Conservation (phyloP, 2,329 filamentous ascomycete species). For the Ceratocystiopsis brevicomis region DNA sequence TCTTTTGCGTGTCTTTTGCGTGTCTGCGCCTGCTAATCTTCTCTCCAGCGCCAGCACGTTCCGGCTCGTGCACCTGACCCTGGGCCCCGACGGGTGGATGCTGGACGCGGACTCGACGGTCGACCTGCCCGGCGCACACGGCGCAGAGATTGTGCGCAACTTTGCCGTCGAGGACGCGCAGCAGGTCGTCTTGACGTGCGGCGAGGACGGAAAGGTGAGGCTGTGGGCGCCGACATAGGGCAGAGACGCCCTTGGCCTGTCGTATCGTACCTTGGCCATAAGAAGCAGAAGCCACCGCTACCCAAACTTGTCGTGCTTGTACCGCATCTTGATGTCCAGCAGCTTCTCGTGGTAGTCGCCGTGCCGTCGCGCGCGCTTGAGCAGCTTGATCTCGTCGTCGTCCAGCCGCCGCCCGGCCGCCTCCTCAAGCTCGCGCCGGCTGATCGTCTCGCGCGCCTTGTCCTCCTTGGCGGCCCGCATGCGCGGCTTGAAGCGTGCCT, state of each 20-base stretch:
- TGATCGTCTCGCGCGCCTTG: conserved; percentile 71
- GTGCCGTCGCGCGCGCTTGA: conserved; percentile 69
- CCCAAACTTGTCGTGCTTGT: conserved; percentile 74
- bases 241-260: neutral
- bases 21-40: conserved; percentile 1
- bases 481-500: conserved; percentile 79
- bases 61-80: conserved; percentile 39
- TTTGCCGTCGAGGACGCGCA: conserved; percentile 46
- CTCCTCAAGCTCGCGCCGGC: conserved; percentile 64
- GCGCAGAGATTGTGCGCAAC: conserved; percentile 41
- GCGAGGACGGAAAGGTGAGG: conserved; percentile 38
- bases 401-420: conserved; percentile 57
- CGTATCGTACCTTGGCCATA: conserved; percentile 9
- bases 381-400: conserved; percentile 66
- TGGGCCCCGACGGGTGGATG: conserved; percentile 27
- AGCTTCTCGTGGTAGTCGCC: conserved; percentile 81
- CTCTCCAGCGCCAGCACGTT: conserved; percentile 32
- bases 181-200: conserved; percentile 37
- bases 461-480: conserved; percentile 65
- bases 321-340: conserved; percentile 74
- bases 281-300: conserved; percentile 13
- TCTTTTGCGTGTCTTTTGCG: conserved; percentile 4
- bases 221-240: conserved; percentile 28
- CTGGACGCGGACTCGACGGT: conserved; percentile 37
- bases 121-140: conserved; percentile 41